Conservation (phyloP, 805 yeast species). For the Peterozyma xylosa region DNA sequence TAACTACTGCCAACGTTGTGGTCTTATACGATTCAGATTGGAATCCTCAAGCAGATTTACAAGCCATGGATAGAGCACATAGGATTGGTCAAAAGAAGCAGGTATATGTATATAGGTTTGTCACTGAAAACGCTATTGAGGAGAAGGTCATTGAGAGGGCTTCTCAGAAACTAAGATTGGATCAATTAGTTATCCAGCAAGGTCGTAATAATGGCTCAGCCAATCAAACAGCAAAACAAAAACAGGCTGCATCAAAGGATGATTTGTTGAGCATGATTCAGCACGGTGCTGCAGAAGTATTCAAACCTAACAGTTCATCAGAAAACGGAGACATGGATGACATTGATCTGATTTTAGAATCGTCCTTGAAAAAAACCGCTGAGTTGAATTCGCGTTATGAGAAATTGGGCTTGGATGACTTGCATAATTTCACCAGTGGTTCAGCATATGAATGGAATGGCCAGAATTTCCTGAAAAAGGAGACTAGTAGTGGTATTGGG, state of each 20-base stretch:
- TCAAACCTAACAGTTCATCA: conserved; percentile 22
- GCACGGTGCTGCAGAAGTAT: conserved; percentile 69
- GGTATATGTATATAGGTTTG: conserved; percentile 69
- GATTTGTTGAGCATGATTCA: conserved; percentile 78
- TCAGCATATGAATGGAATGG: conserved; percentile 88
- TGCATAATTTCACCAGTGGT: conserved; percentile 64
- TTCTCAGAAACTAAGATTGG: conserved; percentile 69
- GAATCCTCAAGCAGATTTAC: conserved; percentile 87
- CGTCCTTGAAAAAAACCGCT: conserved; percentile 57
- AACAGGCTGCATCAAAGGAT: conserved; percentile 47
- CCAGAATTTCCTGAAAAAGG: conserved; percentile 66
- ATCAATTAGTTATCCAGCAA: conserved; percentile 78
- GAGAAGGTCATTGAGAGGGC: conserved; percentile 79
- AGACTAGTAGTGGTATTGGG: conserved; percentile 35
- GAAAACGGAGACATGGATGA: conserved; percentile 42
- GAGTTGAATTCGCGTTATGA: conserved; percentile 58
- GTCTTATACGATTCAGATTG: conserved; percentile 75
- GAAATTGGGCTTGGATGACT: conserved; percentile 64
- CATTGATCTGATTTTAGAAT: conserved; percentile 51
- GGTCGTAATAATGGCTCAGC: conserved; percentile 28
- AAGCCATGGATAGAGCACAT: conserved; percentile 87
- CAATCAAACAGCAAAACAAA: conserved; percentile 23
- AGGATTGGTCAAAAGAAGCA: conserved; percentile 84
- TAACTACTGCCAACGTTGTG: conserved; percentile 76
- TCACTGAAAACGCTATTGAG: conserved; percentile 78